Evolutionary conservation across 176 grass and related monocot species (phyloP).

Genomic region (Puya raimondii): DNA sequence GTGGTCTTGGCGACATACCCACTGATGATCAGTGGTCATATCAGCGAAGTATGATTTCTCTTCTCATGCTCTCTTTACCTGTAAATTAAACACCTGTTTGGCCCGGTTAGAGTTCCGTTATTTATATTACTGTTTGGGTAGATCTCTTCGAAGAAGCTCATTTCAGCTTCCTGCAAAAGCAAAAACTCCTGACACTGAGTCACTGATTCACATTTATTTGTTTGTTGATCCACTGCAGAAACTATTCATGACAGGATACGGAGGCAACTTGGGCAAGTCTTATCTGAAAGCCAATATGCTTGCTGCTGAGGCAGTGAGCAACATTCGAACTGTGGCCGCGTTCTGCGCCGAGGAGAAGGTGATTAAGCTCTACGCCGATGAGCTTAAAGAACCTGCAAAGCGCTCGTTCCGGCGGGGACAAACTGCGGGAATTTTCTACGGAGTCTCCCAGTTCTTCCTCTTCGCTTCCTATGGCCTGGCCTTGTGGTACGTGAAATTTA

Average conservation of each 20-base stretch:
- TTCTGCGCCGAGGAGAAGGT: conserved; percentile 95
- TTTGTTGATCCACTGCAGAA: conserved; percentile 32
- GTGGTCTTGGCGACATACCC: conserved; percentile 82
- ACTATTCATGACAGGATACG: conserved; percentile 97
- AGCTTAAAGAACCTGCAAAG: conserved; percentile 65
- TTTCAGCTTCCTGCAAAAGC: too few relatives aligned
- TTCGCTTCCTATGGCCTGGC: conserved; percentile 82
- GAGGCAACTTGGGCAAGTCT: conserved; percentile 64
- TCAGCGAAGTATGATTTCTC: conserved; percentile 59
- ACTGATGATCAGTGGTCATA: conserved; percentile 87
- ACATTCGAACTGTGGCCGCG: conserved; percentile 85
- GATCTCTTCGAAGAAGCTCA: too few relatives aligned
- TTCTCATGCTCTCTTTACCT: neutral
- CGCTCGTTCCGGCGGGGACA: conserved; percentile 84
- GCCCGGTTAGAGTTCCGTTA: too few relatives aligned
- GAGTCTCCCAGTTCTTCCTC: conserved; percentile 92
- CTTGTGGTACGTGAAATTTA: conserved; percentile 42
- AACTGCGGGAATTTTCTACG: conserved; percentile 77
- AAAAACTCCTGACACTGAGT: neutral
- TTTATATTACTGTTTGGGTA: too few relatives aligned
- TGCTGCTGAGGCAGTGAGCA: conserved; percentile 93
- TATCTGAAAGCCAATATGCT: conserved; percentile 96
- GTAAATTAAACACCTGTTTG: too few relatives aligned
- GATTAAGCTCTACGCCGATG: conserved; percentile 64
- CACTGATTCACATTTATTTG: neutral